phyloP scores from a whole-genome alignment of 345 rosid species.

The Rhizophora mangle region DNA sequence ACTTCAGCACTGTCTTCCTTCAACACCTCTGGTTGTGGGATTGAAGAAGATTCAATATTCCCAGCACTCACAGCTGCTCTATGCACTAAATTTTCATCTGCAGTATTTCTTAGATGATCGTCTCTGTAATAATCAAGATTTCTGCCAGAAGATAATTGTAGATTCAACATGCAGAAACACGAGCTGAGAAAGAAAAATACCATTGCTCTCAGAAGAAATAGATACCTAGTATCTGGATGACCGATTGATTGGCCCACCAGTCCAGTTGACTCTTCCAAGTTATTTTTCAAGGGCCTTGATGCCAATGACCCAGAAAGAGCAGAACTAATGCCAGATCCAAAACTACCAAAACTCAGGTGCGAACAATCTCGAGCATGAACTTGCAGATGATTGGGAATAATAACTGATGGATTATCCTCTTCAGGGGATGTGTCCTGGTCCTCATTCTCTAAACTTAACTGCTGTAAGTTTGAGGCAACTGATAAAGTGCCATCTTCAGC shows the following conservation, averaged over 20 bases:
- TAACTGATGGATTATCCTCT: conserved; percentile 71
- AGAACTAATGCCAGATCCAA: conserved; percentile 60
- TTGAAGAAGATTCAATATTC: conserved; percentile 57
- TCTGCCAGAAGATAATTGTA: conserved; percentile 36
- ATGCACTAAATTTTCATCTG: conserved; percentile 55
- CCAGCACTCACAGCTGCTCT: conserved; percentile 43
- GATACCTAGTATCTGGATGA: conserved; percentile 65
- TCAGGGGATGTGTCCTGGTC: conserved; percentile 47
- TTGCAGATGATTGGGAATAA: conserved; percentile 91
- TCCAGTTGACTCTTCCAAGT: conserved; percentile 60
- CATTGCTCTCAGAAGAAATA: background rate
- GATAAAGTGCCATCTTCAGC: conserved; percentile 57
- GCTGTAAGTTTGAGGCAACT: conserved; percentile 52
- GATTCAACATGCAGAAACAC: background rate
- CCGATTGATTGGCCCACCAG: conserved; percentile 43
- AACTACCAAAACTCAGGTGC: conserved; percentile 95
- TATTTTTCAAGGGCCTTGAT: conserved; percentile 50
- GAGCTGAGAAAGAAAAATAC: background rate
- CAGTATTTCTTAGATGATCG: conserved; percentile 54
- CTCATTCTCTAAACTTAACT: conserved; percentile 52
- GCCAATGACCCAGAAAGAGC: conserved; percentile 46
- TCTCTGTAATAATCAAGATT: conserved; percentile 69
- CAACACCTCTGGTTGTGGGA: conserved; percentile 58
- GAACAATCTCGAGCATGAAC: conserved; percentile 77
- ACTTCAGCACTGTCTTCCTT: conserved; percentile 62